Evolutionary conservation across 495 filamentous ascomycete species (phyloP).

Genomic region (Aspergillus indologenus): DNA sequence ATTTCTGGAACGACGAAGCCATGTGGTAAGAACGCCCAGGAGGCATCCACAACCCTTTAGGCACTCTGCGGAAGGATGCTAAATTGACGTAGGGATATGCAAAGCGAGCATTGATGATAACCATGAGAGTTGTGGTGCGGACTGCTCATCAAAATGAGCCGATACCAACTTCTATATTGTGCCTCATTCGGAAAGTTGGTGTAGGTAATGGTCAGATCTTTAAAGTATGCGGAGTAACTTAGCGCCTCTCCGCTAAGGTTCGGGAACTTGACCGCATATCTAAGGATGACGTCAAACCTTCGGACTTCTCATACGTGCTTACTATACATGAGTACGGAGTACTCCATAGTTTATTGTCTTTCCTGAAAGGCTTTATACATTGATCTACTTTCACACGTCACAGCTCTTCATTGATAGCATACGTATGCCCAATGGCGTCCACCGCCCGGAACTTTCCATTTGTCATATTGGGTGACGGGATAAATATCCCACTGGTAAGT

Average conservation of each 20-base stretch:
- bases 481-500: slow-evolving; percentile 67
- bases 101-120: background rate
- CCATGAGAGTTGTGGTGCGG: background rate
- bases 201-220: background rate
- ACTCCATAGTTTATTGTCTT: too few relatives aligned
- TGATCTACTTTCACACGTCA: too few relatives aligned
- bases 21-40: slow-evolving; percentile 38
- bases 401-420: background rate
- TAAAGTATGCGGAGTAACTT: background rate
- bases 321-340: background rate
- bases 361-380: too few relatives aligned
- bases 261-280: slow-evolving; percentile 3
- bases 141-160: too few relatives aligned
- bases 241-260: too few relatives aligned
- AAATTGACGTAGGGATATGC: background rate
- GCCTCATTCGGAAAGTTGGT: background rate
- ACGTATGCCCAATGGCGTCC: background rate
- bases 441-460: slow-evolving; percentile 34
- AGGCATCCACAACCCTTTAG: slow-evolving; percentile 17
- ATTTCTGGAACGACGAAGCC: slow-evolving; percentile 51
- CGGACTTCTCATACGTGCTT: background rate
- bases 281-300: background rate
- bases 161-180: too few relatives aligned
- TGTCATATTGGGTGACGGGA: slow-evolving; percentile 69
- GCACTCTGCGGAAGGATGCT: slow-evolving; percentile 13